These are phyloP conservation scores for Colletotrichum sublineola DNA, from an alignment of 2,329 filamentous ascomycete species.

Conservation along the genomic window DNA sequence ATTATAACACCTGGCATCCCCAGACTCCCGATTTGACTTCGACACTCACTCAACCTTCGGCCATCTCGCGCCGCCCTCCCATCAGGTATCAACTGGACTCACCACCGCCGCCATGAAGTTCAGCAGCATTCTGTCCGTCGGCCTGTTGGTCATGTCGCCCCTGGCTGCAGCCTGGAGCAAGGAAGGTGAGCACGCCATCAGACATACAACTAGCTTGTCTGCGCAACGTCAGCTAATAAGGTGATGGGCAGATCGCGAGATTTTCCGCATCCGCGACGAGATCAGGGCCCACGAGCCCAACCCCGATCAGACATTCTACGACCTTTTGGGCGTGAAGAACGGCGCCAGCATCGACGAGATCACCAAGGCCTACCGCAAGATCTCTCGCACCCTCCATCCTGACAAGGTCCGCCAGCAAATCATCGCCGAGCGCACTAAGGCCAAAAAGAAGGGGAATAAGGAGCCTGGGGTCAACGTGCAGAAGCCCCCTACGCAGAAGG, in stretches of 20 bases:
- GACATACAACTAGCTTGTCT: neutral
- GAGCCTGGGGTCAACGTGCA: constrained; percentile 74
- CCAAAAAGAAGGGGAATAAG: constrained; percentile 62
- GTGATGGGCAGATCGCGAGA: constrained; percentile 83
- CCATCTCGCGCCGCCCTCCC: constrained; percentile 24
- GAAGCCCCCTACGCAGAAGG: constrained; percentile 79
- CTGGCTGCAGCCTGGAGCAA: constrained; percentile 85
- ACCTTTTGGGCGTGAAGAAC: constrained; percentile 84
- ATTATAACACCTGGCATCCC: constrained; percentile 37
- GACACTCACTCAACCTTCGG: constrained; percentile 17
- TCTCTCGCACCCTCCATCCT: constrained; percentile 85
- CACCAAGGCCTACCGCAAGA: constrained; percentile 93
- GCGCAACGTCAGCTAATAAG: constrained; percentile 28
- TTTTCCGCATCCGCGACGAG: constrained; percentile 95
- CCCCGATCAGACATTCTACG: constrained; percentile 88
- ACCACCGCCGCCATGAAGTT: constrained; percentile 76
- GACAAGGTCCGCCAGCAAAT: constrained; percentile 95
- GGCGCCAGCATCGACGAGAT: constrained; percentile 87
- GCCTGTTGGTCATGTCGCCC: constrained; percentile 76
- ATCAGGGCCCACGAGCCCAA: constrained; percentile 79
- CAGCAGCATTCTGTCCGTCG: constrained; percentile 72
- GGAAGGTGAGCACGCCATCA: constrained; percentile 71
- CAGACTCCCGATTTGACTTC: constrained; percentile 20
- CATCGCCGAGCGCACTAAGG: constrained; percentile 75
- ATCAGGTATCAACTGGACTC: constrained; percentile 4